Evolutionary conservation across 2,329 filamentous ascomycete genomes (phyloP).

Genomic region (Ophiocordyceps camponoti-floridani): DNA sequence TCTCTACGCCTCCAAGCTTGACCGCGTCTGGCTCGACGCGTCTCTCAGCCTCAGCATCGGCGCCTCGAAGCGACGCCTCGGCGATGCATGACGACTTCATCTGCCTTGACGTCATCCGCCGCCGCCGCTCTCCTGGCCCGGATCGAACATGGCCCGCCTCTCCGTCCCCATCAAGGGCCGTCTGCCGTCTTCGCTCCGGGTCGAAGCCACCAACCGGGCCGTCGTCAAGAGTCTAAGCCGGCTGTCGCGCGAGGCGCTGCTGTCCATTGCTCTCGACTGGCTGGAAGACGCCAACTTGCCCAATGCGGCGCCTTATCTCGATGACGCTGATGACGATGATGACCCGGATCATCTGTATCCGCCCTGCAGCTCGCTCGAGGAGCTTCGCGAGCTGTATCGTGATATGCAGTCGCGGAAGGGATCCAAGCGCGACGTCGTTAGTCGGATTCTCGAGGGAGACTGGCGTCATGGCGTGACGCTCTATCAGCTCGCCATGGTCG

Average conservation of each 20-base stretch:
- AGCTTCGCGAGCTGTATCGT: constrained; percentile 47
- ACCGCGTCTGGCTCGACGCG: neutral
- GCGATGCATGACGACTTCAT: too few species aligned
- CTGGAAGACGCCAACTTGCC: constrained; percentile 47
- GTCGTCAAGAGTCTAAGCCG: constrained; percentile 50
- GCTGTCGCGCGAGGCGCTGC: constrained; percentile 52
- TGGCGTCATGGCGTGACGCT: constrained; percentile 47
- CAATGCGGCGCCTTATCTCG: constrained; percentile 25
- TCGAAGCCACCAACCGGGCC: constrained; percentile 45
- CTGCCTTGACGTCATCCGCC: neutral
- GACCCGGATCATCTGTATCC: constrained; percentile 50
- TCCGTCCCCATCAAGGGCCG: constrained; percentile 55
- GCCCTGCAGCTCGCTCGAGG: constrained; percentile 43
- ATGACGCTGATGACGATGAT: constrained; percentile 11
- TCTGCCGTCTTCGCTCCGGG: constrained; percentile 51
- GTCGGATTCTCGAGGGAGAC: constrained; percentile 48
- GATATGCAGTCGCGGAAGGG: constrained; percentile 41
- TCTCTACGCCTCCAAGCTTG: neutral
- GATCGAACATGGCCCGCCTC: constrained; percentile 28
- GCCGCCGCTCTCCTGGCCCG: neutral
- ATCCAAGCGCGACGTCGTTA: constrained; percentile 43
- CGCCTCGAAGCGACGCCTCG: too few species aligned
- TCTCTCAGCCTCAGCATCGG: too few species aligned
- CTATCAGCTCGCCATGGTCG: constrained; percentile 52
- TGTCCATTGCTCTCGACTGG: constrained; percentile 62